phyloP scores from a whole-genome alignment of 2,329 filamentous ascomycete species.

The Monilinia polystroma region DNA sequence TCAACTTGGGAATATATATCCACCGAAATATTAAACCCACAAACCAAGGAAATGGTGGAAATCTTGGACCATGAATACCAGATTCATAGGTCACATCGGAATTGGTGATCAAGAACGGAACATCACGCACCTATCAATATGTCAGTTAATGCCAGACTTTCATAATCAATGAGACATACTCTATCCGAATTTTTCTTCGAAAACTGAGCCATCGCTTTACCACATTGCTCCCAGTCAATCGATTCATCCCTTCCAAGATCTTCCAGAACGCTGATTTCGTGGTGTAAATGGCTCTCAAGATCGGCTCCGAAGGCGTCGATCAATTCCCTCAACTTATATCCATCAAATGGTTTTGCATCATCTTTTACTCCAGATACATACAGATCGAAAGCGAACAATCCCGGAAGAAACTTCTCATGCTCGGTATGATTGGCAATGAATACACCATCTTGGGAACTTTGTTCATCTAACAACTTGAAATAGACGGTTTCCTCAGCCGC shows the following conservation, averaged over 20 bases:
- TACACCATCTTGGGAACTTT: slow-evolving; percentile 36
- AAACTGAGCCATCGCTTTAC: slow-evolving; percentile 32
- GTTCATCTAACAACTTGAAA: slow-evolving; percentile 44
- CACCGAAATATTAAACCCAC: slow-evolving; percentile 39
- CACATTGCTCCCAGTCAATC: slow-evolving; percentile 40
- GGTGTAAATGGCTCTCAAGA: slow-evolving; percentile 42
- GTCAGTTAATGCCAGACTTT: neutral
- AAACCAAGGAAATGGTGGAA: slow-evolving; percentile 39
- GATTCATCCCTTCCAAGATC: slow-evolving; percentile 39
- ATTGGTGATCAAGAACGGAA: slow-evolving; percentile 30
- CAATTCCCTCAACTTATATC: slow-evolving; percentile 37
- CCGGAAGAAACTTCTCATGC: slow-evolving; percentile 44
- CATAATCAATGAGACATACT: slow-evolving; percentile 10
- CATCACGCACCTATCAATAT: slow-evolving; percentile 22
- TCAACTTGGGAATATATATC: slow-evolving; percentile 41
- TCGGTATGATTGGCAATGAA: slow-evolving; percentile 45
- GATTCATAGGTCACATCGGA: slow-evolving; percentile 36
- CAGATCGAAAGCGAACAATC: slow-evolving; percentile 39
- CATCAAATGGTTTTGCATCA: slow-evolving; percentile 41
- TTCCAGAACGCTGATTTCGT: slow-evolving; percentile 45
- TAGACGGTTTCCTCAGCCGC: slow-evolving; percentile 42
- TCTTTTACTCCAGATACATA: slow-evolving; percentile 40
- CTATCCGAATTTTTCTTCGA: slow-evolving; percentile 24
- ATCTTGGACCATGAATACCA: slow-evolving; percentile 36
- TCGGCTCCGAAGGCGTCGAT: slow-evolving; percentile 42